Evolutionary conservation across 1,284 basidiomycete species (phyloP).

Genomic region (Sanguinoderma infundibulare): DNA sequence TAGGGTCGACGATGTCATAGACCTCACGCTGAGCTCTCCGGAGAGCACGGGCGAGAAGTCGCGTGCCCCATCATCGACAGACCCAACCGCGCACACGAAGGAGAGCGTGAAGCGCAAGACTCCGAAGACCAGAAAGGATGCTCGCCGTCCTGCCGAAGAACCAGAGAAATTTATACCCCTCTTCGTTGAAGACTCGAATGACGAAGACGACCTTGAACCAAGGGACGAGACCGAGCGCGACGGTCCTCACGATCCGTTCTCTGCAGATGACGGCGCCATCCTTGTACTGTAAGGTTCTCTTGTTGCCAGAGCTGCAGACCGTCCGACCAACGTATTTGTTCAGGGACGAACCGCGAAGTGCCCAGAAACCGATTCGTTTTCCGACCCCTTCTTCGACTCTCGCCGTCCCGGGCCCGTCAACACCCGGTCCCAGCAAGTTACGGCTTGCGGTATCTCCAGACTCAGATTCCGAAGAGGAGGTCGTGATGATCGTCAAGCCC

Average conservation of each 20-base stretch:
- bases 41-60: conserved; percentile 1
- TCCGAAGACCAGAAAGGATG: neutral
- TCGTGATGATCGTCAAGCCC: conserved; percentile 4
- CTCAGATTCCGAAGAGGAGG: conserved; percentile 19
- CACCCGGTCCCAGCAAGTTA: neutral
- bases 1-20: conserved; percentile 22
- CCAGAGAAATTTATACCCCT: conserved; percentile 14
- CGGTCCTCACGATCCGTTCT: conserved; percentile 8
- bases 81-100: neutral
- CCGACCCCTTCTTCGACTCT: neutral
- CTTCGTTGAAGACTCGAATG: conserved; percentile 34
- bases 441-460: conserved; percentile 1
- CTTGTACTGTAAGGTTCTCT: conserved; percentile 48
- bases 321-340: neutral
- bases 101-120: neutral
- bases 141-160: neutral
- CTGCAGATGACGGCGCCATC: conserved; percentile 43
- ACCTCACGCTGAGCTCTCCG: conserved; percentile 26
- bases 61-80: neutral
- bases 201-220: conserved; percentile 22
- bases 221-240: neutral
- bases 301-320: neutral
- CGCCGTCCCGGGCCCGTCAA: neutral
- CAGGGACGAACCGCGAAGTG: conserved; percentile 52
- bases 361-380: conserved; percentile 46